phyloP scores from a whole-genome alignment of 371 early-diverging fungal species.

The Mortierella sp. region DNA sequence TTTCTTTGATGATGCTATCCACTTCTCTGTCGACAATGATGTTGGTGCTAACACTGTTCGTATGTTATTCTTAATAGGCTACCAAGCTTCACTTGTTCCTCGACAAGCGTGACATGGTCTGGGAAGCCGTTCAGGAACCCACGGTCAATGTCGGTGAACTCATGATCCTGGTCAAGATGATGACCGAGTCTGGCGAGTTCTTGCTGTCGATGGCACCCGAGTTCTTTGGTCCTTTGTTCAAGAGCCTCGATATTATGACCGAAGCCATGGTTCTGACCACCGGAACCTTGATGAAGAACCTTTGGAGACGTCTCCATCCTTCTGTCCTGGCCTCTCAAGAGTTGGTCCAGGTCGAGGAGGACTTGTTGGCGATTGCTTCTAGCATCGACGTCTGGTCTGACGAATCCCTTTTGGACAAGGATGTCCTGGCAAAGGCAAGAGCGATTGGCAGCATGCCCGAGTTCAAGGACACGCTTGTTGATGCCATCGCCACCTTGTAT shows the following conservation, averaged over 20 bases:
- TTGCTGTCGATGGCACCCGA: conserved; percentile 33
- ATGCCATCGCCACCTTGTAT: conserved; percentile 81
- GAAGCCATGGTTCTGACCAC: conserved; percentile 58
- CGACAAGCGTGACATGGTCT: conserved; percentile 71
- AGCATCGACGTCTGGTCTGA: conserved; percentile 58
- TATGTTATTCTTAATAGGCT: conserved; percentile 25
- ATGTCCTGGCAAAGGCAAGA: conserved; percentile 44
- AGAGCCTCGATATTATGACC: conserved; percentile 35
- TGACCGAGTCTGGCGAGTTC: conserved; percentile 55
- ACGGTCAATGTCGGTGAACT: conserved; percentile 71
- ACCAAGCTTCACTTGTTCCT: conserved; percentile 63
- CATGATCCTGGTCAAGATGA: conserved; percentile 63
- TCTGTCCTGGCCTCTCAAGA: conserved; percentile 66
- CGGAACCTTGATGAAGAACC: conserved; percentile 70
- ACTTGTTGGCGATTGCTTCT: conserved; percentile 55
- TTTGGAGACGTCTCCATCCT: conserved; percentile 76
- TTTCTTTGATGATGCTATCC: background rate
- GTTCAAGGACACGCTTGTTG: conserved; percentile 74
- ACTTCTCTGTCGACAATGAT: background rate
- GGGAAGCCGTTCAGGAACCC: conserved; percentile 64
- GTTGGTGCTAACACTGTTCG: background rate
- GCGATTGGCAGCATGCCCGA: conserved; percentile 58
- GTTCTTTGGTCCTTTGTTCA: conserved; percentile 44
- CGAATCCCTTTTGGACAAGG: conserved; percentile 38
- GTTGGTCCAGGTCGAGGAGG: conserved; percentile 63